Evolutionary conservation across 345 rosid genomes (phyloP).

Genomic region (Psidium guajava): DNA sequence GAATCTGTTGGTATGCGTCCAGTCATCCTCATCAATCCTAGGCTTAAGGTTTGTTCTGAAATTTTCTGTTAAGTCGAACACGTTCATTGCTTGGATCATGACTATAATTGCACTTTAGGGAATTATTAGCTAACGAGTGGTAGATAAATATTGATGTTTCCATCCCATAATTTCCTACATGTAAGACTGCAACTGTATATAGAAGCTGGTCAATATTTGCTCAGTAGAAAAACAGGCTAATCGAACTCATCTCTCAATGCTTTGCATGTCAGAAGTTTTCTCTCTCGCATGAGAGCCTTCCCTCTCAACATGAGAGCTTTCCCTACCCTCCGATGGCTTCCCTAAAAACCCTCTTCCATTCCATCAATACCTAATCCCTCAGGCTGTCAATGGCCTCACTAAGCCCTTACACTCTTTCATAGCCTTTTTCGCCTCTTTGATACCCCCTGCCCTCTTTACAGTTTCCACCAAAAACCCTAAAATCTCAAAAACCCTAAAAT

Average conservation of each 20-base stretch:
- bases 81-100: not conserved
- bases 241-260: not conserved
- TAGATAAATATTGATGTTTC: not conserved
- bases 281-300: no score
- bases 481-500: no score
- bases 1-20: conserved; percentile 83
- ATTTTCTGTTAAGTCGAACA: not conserved
- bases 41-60: conserved; percentile 48
- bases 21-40: conserved; percentile 79
- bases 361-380: no score
- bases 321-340: no score
- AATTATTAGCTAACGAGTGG: not conserved
- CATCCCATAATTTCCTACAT: not conserved
- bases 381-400: no score
- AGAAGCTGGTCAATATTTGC: not conserved
- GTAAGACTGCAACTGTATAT: not conserved
- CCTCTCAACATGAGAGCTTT: no score
- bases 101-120: not conserved
- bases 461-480: no score
- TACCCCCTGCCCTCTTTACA: no score
- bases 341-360: no score
- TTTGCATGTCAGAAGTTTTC: no score
- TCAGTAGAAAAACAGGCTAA: not conserved
- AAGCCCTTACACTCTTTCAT: no score
- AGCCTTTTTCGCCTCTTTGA: no score